A percentile compares a stretch with the other conserved stretches of the same genome.
Evolutionary conservation across 169 alveolate genomes (phyloP).

Genomic region (Plasmodium gaboni): DNA sequence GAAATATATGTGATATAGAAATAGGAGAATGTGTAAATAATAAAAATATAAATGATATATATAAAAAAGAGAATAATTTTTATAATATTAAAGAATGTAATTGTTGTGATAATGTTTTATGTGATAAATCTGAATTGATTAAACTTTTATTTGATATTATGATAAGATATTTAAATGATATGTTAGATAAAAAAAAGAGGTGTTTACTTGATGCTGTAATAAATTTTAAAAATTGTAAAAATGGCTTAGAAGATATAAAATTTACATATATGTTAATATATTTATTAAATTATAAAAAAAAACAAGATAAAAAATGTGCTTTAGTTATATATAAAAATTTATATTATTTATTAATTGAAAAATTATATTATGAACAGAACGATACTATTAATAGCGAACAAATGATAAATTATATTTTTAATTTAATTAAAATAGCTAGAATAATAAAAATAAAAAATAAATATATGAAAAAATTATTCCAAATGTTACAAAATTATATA

Average conservation of each 20-base stretch:
- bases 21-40: conserved; percentile 8
- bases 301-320: conserved; percentile 9
- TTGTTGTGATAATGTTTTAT: neutral
- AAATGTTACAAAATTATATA: conserved; percentile 18
- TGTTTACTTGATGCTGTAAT: conserved; percentile 29
- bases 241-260: conserved; percentile 60
- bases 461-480: conserved; percentile 11
- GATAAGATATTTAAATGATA: conserved; percentile 23
- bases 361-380: neutral
- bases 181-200: conserved; percentile 24
- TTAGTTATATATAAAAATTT: conserved; percentile 26
- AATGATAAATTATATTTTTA: conserved; percentile 7
- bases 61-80: neutral
- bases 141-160: conserved; percentile 7
- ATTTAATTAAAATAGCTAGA: conserved; percentile 54
- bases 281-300: conserved; percentile 22
- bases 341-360: conserved; percentile 46
- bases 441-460: conserved; percentile 18
- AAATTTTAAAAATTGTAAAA: conserved; percentile 31
- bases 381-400: conserved; percentile 17
- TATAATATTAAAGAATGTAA: neutral
- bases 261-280: conserved; percentile 26
- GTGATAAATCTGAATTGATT: neutral
- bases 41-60: neutral
- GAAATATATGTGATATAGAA: neutral